A percentile compares a stretch with the other conserved stretches of the same genome.
Conservation (phyloP, 495 filamentous ascomycete genomes). For the Usnea hakonensis region DNA sequence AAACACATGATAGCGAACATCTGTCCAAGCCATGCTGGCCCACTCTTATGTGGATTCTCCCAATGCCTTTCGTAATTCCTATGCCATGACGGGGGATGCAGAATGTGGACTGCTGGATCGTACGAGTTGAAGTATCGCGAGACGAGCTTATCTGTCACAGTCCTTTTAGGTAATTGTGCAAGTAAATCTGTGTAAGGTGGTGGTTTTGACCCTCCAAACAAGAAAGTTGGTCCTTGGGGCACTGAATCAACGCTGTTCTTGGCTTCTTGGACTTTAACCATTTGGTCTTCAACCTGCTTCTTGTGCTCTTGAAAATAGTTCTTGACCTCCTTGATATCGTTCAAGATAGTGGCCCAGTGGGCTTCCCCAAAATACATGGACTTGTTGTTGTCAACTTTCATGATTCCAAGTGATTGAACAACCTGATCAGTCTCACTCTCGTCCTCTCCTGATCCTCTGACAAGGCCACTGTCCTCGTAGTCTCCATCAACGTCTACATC, state of each 20-base stretch:
- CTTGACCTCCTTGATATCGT: slow-evolving; percentile 89
- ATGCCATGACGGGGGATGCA: slow-evolving; percentile 32
- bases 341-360: slow-evolving; percentile 83
- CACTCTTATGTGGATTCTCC: slow-evolving; percentile 71
- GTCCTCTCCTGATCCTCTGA: slow-evolving; percentile 45
- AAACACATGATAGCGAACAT: slow-evolving; percentile 82
- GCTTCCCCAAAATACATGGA: slow-evolving; percentile 79
- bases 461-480: slow-evolving; percentile 35
- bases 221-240: slow-evolving; percentile 50
- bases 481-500: slow-evolving; percentile 54
- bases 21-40: slow-evolving; percentile 82
- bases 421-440: slow-evolving; percentile 86
- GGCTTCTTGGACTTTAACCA: slow-evolving; percentile 53
- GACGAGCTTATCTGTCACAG: slow-evolving; percentile 72
- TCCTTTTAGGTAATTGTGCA: slow-evolving; percentile 68
- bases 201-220: slow-evolving; percentile 62
- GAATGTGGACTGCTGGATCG: slow-evolving; percentile 56
- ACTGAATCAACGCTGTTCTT: slow-evolving; percentile 50
- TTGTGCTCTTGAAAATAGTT: slow-evolving; percentile 72
- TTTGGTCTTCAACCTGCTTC: slow-evolving; percentile 59
- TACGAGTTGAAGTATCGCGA: slow-evolving; percentile 64
- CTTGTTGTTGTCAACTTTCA: slow-evolving; percentile 82
- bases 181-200: slow-evolving; percentile 68
- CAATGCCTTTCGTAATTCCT: slow-evolving; percentile 70
- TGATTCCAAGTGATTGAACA: slow-evolving; percentile 73